Evolutionary conservation across 495 filamentous ascomycete species (phyloP).

Genomic region (Aspergillus panamensis): DNA sequence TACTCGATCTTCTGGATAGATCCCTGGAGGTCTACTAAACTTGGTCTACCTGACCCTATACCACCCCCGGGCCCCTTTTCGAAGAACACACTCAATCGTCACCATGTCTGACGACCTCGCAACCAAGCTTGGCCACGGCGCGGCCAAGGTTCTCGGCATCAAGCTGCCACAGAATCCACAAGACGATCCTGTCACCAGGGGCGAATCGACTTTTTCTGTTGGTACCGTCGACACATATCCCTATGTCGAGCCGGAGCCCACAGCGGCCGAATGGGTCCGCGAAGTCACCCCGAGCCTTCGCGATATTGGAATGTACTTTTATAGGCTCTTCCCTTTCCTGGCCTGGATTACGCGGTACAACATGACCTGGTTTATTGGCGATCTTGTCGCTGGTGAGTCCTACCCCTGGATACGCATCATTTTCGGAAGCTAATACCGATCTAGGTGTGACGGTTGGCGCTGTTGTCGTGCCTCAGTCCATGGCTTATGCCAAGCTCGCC

Average conservation of each 20-base stretch:
- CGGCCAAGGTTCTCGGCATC: constrained; percentile 83
- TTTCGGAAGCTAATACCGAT: neutral
- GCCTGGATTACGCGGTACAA: constrained; percentile 90
- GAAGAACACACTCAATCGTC: constrained; percentile 17
- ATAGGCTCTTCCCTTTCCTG: constrained; percentile 78
- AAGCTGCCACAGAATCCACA: constrained; percentile 61
- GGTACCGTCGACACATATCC: constrained; percentile 70
- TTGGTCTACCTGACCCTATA: neutral
- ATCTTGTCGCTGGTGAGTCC: constrained; percentile 79
- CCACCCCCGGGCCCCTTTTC: neutral
- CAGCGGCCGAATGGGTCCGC: constrained; percentile 64
- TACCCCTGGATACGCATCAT: neutral
- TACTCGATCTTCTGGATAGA: neutral
- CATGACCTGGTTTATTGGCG: constrained; percentile 79
- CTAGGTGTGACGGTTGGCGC: constrained; percentile 88
- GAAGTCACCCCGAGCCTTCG: constrained; percentile 54
- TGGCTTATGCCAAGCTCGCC: constrained; percentile 93
- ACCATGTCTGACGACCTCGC: constrained; percentile 33
- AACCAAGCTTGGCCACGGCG: constrained; percentile 61
- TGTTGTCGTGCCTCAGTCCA: constrained; percentile 94
- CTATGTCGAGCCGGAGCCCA: constrained; percentile 82
- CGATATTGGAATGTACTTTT: constrained; percentile 56
- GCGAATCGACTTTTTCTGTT: constrained; percentile 77
- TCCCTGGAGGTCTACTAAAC: constrained; percentile 5
- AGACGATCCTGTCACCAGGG: constrained; percentile 57